Conservation (phyloP, 2,329 filamentous ascomycete species). For the Chaetomium sp. region DNA sequence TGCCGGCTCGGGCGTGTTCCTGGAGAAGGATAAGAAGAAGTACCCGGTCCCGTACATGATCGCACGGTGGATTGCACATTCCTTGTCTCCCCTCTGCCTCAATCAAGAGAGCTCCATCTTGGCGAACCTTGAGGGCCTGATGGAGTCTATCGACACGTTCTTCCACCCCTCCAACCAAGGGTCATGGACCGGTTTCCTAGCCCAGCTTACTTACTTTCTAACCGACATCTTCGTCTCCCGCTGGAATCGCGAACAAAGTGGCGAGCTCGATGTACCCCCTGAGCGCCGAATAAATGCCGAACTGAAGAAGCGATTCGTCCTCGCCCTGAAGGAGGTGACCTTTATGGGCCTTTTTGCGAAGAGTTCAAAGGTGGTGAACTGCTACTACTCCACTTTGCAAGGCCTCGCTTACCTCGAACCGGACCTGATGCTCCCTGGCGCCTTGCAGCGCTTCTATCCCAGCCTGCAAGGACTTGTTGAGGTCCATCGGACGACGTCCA, state of each 20-base stretch:
- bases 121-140: constrained; percentile 82
- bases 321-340: constrained; percentile 85
- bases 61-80: constrained; percentile 90
- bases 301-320: constrained; percentile 86
- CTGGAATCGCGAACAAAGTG: constrained; percentile 93
- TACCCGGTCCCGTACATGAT: constrained; percentile 91
- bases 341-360: constrained; percentile 99
- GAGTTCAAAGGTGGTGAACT: constrained; percentile 86
- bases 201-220: constrained; percentile 88
- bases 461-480: constrained; percentile 96
- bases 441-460: constrained; percentile 93
- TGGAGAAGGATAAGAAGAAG: constrained; percentile 92
- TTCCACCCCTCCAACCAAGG: constrained; percentile 98
- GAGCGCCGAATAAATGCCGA: constrained; percentile 77
- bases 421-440: constrained; percentile 86
- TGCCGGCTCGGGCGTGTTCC: constrained; percentile 78
- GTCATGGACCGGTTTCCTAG: constrained; percentile 83
- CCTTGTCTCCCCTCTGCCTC: constrained; percentile 80
- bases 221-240: constrained; percentile 96
- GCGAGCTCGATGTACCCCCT: constrained; percentile 82
- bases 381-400: constrained; percentile 87
- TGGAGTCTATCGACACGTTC: constrained; percentile 96
- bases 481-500: constrained; percentile 93
- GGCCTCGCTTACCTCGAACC: constrained; percentile 89
- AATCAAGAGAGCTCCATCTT: constrained; percentile 78